These are phyloP conservation scores for Collybia mongolica DNA, from an alignment of 768 basidiomycete species.

Conservation along the genomic window DNA sequence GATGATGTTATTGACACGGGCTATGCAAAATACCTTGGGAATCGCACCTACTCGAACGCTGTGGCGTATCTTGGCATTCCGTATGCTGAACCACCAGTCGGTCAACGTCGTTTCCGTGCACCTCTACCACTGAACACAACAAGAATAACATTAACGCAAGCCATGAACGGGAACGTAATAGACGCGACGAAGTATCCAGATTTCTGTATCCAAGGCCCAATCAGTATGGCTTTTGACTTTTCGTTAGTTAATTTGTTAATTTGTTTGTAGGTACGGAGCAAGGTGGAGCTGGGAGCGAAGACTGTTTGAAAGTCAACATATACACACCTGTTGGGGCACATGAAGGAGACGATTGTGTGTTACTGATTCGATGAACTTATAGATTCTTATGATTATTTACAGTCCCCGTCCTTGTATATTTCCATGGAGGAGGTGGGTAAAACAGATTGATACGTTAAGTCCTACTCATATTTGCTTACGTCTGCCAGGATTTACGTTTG, in stretches of 20 bases:
- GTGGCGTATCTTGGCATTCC: constrained; percentile 60
- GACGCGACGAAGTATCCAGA: constrained; percentile 54
- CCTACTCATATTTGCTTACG: not conserved
- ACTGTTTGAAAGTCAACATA: constrained; percentile 67
- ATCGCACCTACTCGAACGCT: constrained; percentile 47
- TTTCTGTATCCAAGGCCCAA: constrained; percentile 61
- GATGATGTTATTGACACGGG: constrained; percentile 48
- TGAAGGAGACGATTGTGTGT: constrained; percentile 44
- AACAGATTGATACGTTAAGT: not conserved
- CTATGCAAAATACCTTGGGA: constrained; percentile 58
- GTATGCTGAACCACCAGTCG: constrained; percentile 58
- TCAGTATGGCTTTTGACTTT: constrained; percentile 20
- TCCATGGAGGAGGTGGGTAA: constrained; percentile 44
- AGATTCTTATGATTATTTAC: not conserved
- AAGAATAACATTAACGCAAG: constrained; percentile 29
- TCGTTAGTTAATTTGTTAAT: too few relatives aligned
- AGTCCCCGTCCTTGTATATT: constrained; percentile 49
- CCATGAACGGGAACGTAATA: constrained; percentile 36
- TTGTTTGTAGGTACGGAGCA: constrained; percentile 43
- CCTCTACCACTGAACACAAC: constrained; percentile 51
- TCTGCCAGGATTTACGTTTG: constrained; percentile 48
- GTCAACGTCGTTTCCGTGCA: constrained; percentile 50
- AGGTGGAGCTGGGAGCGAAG: constrained; percentile 65
- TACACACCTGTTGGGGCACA: constrained; percentile 53
- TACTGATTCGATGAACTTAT: not conserved